Evolutionary conservation across 2,329 filamentous ascomycete genomes (phyloP), one percentile per base, ranked within the genome.

Genomic region (Lachnellula occidentalis): DNA sequence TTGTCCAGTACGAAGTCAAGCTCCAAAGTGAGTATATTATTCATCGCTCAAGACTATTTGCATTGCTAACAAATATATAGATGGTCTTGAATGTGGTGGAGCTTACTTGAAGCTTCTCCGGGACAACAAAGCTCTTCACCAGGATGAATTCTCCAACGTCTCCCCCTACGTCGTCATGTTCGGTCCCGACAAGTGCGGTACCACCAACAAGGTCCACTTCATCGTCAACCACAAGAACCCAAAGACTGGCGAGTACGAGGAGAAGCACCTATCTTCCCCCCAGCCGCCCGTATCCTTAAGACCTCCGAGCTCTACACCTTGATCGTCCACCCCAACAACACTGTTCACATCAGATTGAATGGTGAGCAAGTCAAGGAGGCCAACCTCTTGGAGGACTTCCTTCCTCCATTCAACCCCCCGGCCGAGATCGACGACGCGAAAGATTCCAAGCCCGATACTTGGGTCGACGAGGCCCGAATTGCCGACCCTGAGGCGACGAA

Each of bases 221-320:
- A 99, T 99, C 75, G 95, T 99, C 85, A 94, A 95, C 77, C 94
- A 99, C 88, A 99, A 97, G 89, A 99, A 97, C 85, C 94, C 94
- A 72, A 96, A 96, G 88, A 96, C 91, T 46, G 92, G 92, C 78
- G 90, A 96, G 76, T 99, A 99, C 70, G 92, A 99, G 83, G 94
- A 99, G 88, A 99, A 99, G 87, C 94, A 99, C 77, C 82, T 99
- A 61, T 85, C 82, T 71, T 82, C 67, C 87, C 92, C 62, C 92
- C 94, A 58, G 81, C 86, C 56, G 92, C 92, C 71, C 88, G 86
- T 72, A 94, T 95, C 69, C 81, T 85, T 78, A 97, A 96, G 86
- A 87, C 90, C 61, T 88, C 89, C 60, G 87, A 92, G 73, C 87
- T 99, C 60, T 99, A 99, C 82, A 97, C 94, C 58, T 82, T 99